Evolutionary conservation across 148 eudicot genomes (phyloP), one percentile per base, ranked within the genome.

Genomic region (Camellia japonica): DNA sequence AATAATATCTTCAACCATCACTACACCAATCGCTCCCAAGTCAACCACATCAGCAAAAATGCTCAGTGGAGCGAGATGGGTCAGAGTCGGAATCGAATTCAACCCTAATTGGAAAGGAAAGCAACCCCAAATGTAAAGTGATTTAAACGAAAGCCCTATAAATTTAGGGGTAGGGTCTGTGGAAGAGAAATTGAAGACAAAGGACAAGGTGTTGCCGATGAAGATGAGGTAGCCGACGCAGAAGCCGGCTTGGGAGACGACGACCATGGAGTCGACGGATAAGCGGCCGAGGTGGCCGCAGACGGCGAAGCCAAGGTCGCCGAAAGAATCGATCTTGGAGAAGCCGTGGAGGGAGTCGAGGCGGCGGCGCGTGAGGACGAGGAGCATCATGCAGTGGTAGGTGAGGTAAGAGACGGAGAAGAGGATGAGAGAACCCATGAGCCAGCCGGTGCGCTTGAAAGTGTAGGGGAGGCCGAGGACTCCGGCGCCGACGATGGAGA

Each of bases 41-140:
- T 91, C 92, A 0, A 91, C 90, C 15, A 88, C 67, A 81, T 91
- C 92, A 58, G 94, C 94, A 65, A 91, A 91, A 0, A 91, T 91
- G 76, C 94, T 91, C 75, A 91, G 68, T 49, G 94, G 92, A 47
- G 94, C 94, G 43, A 91, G 78, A 86, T 91, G 94, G 73, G 94
- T 91, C 84, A 91, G 80, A 1, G 90, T 86, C 41, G 94, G 91
- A 2, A 91, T 86, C 62, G 94, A 85, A 80, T 91, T 91, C 49
- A 91, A 54, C 58, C 92, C 94, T 73, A 91, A 85, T 66, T 91
- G 94, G 18, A 91, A 88, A 8, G 94, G 94, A n/a, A 91, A 85
- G 73, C 92, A 88, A 7, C 84, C 87, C 91, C 90, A 88, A 30
- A 91, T 79, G 38, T 85, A 91, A 82, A 85, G 78, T n/a, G 84